phyloP scores from a whole-genome alignment of 2,329 filamentous ascomycete species.

The Clarireedia paspali region DNA sequence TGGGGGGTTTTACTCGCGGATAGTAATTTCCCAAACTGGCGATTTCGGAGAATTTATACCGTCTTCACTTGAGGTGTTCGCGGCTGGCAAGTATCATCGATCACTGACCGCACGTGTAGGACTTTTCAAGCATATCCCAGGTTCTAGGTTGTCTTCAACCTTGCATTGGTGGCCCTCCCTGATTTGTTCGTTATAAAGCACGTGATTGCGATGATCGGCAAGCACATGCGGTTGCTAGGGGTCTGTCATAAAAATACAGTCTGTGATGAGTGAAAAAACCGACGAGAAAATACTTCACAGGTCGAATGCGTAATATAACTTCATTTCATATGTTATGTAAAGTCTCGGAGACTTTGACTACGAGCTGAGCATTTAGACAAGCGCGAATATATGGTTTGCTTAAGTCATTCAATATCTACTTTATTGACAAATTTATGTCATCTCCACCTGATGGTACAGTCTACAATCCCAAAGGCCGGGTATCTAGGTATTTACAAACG shows the following conservation, averaged over 20 bases:
- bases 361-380: not conserved
- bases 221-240: too few species aligned
- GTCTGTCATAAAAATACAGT: too few species aligned
- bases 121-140: not conserved
- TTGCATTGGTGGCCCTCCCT: not conserved
- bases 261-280: not conserved
- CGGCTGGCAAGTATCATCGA: constrained; percentile 1
- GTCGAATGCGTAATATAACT: too few species aligned
- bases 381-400: not conserved
- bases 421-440: constrained; percentile 1
- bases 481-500: constrained; percentile 30
- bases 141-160: not conserved
- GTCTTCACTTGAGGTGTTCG: not conserved
- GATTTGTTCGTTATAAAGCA: not conserved
- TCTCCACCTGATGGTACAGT: constrained; percentile 24
- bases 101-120: constrained; percentile 1
- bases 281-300: not conserved
- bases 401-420: constrained; percentile 7
- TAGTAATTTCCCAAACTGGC: not conserved
- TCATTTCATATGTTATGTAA: too few species aligned
- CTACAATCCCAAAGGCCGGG: constrained; percentile 20
- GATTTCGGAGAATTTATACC: not conserved
- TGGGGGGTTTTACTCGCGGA: not conserved
- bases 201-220: not conserved
- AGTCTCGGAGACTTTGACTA: too few species aligned